Percentiles rank a stretch among this genome's conserved stretches.
Evolutionary conservation across 306 rosid species (phyloP).

Genomic region (Phaseolus lunatus): DNA sequence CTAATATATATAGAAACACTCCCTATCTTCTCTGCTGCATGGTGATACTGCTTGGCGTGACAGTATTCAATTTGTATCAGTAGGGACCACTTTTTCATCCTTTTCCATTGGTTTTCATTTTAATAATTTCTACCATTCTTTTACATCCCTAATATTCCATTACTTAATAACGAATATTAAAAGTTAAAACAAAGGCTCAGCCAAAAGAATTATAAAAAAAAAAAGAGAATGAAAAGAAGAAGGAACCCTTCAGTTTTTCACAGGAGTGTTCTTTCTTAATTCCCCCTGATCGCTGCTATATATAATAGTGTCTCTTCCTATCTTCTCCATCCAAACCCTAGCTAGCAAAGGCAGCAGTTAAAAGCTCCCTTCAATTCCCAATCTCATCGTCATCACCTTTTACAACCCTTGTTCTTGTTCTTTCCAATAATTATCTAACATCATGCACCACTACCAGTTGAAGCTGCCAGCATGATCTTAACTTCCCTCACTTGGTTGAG

Average conservation of each 20-base stretch:
- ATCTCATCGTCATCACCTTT: slow-evolving; percentile 27
- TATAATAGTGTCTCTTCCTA: slow-evolving; percentile 57
- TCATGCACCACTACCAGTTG: slow-evolving; percentile 74
- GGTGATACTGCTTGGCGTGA: slow-evolving; percentile 84
- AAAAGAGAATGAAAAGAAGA: background rate
- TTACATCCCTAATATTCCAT: slow-evolving; percentile 47
- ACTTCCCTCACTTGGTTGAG: slow-evolving; percentile 62
- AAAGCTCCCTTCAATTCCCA: slow-evolving; percentile 32
- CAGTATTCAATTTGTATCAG: slow-evolving; percentile 85
- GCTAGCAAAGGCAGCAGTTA: slow-evolving; percentile 45
- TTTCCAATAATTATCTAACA: background rate
- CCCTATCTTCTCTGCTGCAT: slow-evolving; percentile 83
- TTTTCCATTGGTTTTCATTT: slow-evolving; percentile 47
- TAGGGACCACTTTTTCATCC: slow-evolving; percentile 74
- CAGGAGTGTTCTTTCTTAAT: background rate
- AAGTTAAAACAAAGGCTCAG: background rate
- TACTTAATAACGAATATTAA: slow-evolving; percentile 48
- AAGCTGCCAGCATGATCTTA: slow-evolving; percentile 99
- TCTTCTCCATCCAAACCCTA: slow-evolving; percentile 79
- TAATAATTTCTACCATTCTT: slow-evolving; percentile 38
- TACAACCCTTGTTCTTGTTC: slow-evolving; percentile 12
- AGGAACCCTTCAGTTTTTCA: slow-evolving; percentile 4
- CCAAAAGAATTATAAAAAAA: background rate
- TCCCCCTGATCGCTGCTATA: slow-evolving; percentile 48
- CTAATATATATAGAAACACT: slow-evolving; percentile 59